phyloP scores from a whole-genome alignment of 768 basidiomycete species.

The Mycena filopes region DNA sequence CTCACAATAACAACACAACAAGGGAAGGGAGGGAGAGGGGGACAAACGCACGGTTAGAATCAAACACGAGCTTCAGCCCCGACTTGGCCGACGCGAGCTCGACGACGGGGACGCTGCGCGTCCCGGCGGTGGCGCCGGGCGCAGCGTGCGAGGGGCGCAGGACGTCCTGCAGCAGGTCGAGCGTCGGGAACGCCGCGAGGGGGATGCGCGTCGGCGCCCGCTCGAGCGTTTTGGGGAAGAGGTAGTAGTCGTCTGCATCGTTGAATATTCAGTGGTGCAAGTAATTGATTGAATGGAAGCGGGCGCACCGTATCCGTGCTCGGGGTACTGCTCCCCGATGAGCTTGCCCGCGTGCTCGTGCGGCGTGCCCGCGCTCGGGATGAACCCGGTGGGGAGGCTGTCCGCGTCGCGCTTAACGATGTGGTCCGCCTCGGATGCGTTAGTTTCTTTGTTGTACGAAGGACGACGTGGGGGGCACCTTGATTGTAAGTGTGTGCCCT shows the following conservation, averaged over 20 bases:
- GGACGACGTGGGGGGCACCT: no score
- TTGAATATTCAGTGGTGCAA: constrained; percentile 16
- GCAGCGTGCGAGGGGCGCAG: constrained; percentile 48
- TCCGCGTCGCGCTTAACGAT: constrained; percentile 62
- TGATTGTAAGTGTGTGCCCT: constrained; percentile 56
- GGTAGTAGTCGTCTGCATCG: constrained; percentile 70
- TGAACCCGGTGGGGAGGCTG: constrained; percentile 65
- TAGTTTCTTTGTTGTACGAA: no score
- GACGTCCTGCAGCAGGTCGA: constrained; percentile 60
- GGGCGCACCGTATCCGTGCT: constrained; percentile 68
- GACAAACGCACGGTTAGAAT: constrained; percentile 71
- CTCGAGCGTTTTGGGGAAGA: constrained; percentile 56
- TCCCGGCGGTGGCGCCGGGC: constrained; percentile 40
- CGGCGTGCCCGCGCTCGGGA: constrained; percentile 55
- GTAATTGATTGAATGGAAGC: not conserved
- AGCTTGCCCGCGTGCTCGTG: constrained; percentile 60
- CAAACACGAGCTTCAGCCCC: constrained; percentile 68
- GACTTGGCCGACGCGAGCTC: constrained; percentile 67
- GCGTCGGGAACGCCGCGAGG: no score
- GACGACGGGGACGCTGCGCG: constrained; percentile 55
- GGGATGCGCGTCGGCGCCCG: no score
- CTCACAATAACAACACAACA: no score
- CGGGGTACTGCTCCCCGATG: constrained; percentile 69
- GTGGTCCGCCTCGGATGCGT: constrained; percentile 59
- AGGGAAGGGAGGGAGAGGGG: not conserved